Evolutionary conservation across 768 basidiomycete species (phyloP), one percentile per base, ranked within the genome.

Genomic region (Termitomyces sp.): DNA sequence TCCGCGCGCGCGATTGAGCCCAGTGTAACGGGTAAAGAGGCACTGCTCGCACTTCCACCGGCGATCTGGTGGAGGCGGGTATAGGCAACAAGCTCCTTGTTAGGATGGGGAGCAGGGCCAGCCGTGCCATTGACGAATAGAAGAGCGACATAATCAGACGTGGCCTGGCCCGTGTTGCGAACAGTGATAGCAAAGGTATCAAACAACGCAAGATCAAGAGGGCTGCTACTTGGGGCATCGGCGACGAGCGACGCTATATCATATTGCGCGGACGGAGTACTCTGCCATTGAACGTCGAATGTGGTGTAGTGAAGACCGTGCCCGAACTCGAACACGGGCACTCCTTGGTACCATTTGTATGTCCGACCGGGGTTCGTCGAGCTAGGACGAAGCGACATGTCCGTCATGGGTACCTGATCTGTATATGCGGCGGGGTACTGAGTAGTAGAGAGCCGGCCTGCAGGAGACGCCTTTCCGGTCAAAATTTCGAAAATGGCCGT

Each of bases 71-170:
- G 68, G 10, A 72, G 53, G 22, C 82, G 79, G 16, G 73, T 70
- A 65, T 82, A 85, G 3, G 77, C 69, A 7, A 81, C 72, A 49
- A 84, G 77, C 59, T 75, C 68, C 66, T 83, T 83, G 55, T 79
- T 79, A 22, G 81, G 82, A 54, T 72, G 73, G 0, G 82, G 83
- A 16, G 75, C 63, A 3, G 81, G 81, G 2, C 82, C 82, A 26
- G 71, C 75, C 4, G 72, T 72, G 26, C 77, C 75, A 49, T 73
- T 77, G 57, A 77, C 65, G 69, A 83, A 85, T 15, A 83, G 69
- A 53, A 84, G 73, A 9, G 81, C 75, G 24, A 81, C 79, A 62
- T 81, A 84, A 68, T 85, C 83, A 12, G 82, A 84, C 0, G 76
- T 67, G 13, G 72, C 68, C 41, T 69, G 67, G 18, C 83, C 82